phyloP scores from a whole-genome alignment of 1,139 yeast species.

The Pneumocystis murina region DNA sequence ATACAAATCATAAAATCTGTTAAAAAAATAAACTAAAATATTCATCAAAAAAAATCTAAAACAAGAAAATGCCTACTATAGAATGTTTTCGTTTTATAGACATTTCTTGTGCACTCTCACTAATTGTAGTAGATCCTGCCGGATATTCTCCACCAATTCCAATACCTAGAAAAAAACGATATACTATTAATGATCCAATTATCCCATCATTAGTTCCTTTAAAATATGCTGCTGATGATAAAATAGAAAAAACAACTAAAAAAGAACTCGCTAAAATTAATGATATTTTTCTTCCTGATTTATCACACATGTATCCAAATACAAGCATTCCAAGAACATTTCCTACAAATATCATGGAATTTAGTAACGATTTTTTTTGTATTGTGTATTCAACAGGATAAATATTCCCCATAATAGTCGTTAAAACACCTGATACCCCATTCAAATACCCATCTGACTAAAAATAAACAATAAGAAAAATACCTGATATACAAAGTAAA shows the following conservation, averaged over 20 bases:
- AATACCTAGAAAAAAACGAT: conserved; percentile 74
- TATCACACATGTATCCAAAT: conserved; percentile 70
- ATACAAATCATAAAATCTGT: conserved; percentile 77
- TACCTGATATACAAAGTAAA: too few relatives aligned
- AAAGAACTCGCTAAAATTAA: conserved; percentile 63
- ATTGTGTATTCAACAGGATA: conserved; percentile 49
- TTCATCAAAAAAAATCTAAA: background rate
- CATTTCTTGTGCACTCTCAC: conserved; percentile 71
- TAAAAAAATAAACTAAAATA: conserved; percentile 60
- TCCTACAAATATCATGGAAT: conserved; percentile 85
- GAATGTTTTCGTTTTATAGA: conserved; percentile 76
- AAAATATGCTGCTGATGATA: conserved; percentile 75
- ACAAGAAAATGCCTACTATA: conserved; percentile 10
- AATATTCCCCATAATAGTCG: conserved; percentile 47
- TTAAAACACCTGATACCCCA: conserved; percentile 53
- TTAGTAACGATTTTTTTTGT: conserved; percentile 45
- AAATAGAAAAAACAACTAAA: conserved; percentile 57
- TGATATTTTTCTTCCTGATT: conserved; percentile 61
- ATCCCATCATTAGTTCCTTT: conserved; percentile 50
- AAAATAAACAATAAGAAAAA: background rate
- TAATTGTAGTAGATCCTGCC: conserved; percentile 83
- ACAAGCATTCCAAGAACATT: conserved; percentile 73
- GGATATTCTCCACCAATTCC: conserved; percentile 72
- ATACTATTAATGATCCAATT: conserved; percentile 67
- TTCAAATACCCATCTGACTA: conserved; percentile 9